Conservation (phyloP, 176 grass and related monocot species). For the Cocos nucifera region DNA sequence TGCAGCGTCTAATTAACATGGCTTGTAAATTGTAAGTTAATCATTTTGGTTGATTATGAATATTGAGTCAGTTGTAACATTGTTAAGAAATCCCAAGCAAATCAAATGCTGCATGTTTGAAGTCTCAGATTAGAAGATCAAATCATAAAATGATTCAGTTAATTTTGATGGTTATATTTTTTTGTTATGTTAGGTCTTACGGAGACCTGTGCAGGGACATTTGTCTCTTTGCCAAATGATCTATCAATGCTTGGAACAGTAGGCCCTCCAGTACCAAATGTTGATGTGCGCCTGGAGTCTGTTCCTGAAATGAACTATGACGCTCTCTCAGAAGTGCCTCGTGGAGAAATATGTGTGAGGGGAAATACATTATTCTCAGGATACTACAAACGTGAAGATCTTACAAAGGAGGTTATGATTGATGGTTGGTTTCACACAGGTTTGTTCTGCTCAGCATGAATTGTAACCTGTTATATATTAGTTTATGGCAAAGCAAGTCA, state of each 20-base stretch:
- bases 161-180: neutral
- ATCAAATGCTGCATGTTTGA: neutral
- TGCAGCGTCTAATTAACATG: no score
- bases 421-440: constrained; percentile 94
- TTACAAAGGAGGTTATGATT: constrained; percentile 65
- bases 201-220: constrained; percentile 72
- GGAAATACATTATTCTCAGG: constrained; percentile 77
- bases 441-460: constrained; percentile 4
- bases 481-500: no score
- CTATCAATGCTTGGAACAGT: constrained; percentile 76
- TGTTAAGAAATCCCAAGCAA: no score
- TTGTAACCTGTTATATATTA: no score
- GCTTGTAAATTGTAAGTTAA: no score
- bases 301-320: constrained; percentile 83
- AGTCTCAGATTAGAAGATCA: constrained; percentile 7
- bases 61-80: no score
- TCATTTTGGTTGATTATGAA: no score
- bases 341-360: constrained; percentile 74
- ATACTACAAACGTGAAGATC: constrained; percentile 74
- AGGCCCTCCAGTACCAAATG: constrained; percentile 76
- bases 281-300: constrained; percentile 57
- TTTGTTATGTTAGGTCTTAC: constrained; percentile 48
- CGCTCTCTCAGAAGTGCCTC: constrained; percentile 46
- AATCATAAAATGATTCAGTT: neutral
- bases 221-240: constrained; percentile 65